Evolutionary conservation across 1,284 basidiomycete genomes (phyloP).

Genomic region (Leccinum fuscescens): DNA sequence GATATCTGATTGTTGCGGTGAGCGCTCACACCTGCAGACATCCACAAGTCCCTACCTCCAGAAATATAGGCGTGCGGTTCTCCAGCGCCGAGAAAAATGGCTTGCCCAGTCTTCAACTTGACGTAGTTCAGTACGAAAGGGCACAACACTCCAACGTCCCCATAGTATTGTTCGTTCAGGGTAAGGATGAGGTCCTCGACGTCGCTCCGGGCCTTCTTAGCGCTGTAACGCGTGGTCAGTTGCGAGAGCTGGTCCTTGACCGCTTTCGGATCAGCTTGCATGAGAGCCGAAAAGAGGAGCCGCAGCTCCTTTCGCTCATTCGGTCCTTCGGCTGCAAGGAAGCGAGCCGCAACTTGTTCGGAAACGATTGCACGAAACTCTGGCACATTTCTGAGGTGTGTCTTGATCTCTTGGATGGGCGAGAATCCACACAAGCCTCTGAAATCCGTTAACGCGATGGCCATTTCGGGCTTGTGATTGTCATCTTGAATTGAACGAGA

Average conservation of each 20-base stretch:
- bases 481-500: conserved; percentile 47
- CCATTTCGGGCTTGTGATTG: conserved; percentile 99
- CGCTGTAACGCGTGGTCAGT: conserved; percentile 66
- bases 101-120: conserved; percentile 77
- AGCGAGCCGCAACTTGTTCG: conserved; percentile 45
- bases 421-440: conserved; percentile 90
- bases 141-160: conserved; percentile 94
- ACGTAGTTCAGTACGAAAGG: conserved; percentile 90
- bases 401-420: conserved; percentile 70
- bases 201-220: conserved; percentile 42
- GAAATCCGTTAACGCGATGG: conserved; percentile 91
- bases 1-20: conserved; percentile 63
- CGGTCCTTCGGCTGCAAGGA: conserved; percentile 47
- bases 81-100: conserved; percentile 93
- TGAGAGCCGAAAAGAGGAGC: conserved; percentile 78
- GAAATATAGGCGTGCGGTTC: conserved; percentile 97
- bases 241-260: conserved; percentile 56
- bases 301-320: conserved; percentile 43
- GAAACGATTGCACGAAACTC: conserved; percentile 80
- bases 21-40: conserved; percentile 1
- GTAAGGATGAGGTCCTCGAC: conserved; percentile 69
- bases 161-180: conserved; percentile 83
- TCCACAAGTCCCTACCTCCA: conserved; percentile 58
- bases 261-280: conserved; percentile 62
- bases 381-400: conserved; percentile 67